These are phyloP conservation scores for Psophocarpus tetragonolobus DNA, from an alignment of 306 rosid genomes.

Conservation along the genomic window DNA sequence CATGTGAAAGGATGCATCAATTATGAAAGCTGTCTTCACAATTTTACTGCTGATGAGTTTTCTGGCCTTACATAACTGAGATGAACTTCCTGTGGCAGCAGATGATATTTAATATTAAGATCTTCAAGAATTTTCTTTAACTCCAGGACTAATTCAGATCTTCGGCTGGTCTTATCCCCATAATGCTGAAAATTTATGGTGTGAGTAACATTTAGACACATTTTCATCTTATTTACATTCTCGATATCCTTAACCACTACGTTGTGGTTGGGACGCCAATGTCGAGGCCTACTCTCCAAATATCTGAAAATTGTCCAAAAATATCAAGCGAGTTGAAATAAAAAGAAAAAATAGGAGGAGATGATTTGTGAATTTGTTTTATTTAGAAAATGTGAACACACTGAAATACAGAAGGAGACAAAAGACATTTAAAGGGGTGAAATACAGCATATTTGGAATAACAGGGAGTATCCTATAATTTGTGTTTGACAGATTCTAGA, in stretches of 20 bases:
- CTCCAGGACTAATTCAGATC: constrained; percentile 78
- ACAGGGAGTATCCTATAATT: too few relatives aligned
- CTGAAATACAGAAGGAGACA: too few relatives aligned
- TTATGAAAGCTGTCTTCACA: constrained; percentile 26
- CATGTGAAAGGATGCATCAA: not conserved
- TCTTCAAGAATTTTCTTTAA: constrained; percentile 76
- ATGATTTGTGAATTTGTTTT: too few relatives aligned
- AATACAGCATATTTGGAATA: too few relatives aligned
- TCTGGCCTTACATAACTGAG: constrained; percentile 45
- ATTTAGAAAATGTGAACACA: too few relatives aligned
- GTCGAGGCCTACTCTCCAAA: constrained; percentile 72
- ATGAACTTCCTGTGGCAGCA: constrained; percentile 73
- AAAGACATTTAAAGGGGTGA: too few relatives aligned
- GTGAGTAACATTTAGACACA: constrained; percentile 56
- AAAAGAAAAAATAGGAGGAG: too few relatives aligned
- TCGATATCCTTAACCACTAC: constrained; percentile 67
- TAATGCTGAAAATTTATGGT: constrained; percentile 86
- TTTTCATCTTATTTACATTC: constrained; percentile 71
- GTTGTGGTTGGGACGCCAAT: constrained; percentile 69
- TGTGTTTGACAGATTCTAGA: too few relatives aligned
- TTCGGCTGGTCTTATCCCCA: constrained; percentile 60
- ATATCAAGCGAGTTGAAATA: not conserved
- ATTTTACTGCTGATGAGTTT: constrained; percentile 27
- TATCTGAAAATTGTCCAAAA: constrained; percentile 49
- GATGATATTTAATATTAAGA: constrained; percentile 63